A percentile compares a stretch with the other conserved stretches of the same genome.
Conservation (phyloP, 352 stramenopile species). For the Pythium periplocum region DNA sequence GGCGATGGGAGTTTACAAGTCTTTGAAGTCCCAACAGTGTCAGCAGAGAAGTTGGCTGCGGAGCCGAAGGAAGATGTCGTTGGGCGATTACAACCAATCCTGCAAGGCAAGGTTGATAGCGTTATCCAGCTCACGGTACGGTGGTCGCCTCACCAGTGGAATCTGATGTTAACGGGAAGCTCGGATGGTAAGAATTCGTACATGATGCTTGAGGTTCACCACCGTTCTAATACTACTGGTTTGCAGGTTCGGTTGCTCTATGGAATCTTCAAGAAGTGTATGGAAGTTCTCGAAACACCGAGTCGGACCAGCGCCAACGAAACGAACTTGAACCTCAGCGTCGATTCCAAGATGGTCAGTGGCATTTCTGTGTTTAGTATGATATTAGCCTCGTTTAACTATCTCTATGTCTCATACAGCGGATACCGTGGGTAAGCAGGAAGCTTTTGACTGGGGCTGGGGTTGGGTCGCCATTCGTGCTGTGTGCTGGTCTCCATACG, state of each 20-base stretch:
- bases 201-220: neutral
- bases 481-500: constrained; percentile 76
- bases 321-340: constrained; percentile 56
- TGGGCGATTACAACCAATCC: constrained; percentile 41
- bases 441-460: constrained; percentile 77
- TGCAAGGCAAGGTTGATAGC: constrained; percentile 28
- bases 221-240: neutral
- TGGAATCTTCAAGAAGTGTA: constrained; percentile 63
- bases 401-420: constrained; percentile 23
- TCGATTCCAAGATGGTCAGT: constrained; percentile 74
- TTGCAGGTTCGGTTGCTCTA: constrained; percentile 59
- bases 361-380: neutral
- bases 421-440: constrained; percentile 77
- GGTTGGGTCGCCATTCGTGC: constrained; percentile 79
- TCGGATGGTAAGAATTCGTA: constrained; percentile 50
- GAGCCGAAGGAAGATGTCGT: constrained; percentile 22
- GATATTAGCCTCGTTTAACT: too few species aligned
- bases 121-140: constrained; percentile 66
- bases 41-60: constrained; percentile 26
- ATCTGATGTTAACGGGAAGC: constrained; percentile 71
- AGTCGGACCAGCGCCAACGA: constrained; percentile 2
- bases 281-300: constrained; percentile 2
- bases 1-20: constrained; percentile 68
- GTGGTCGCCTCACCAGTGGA: constrained; percentile 69
- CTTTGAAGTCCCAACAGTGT: constrained; percentile 53